Base-by-base conservation (phyloP, 371 early-diverging fungal genomes). In the Neoconidiobolus thromboides region DNA sequence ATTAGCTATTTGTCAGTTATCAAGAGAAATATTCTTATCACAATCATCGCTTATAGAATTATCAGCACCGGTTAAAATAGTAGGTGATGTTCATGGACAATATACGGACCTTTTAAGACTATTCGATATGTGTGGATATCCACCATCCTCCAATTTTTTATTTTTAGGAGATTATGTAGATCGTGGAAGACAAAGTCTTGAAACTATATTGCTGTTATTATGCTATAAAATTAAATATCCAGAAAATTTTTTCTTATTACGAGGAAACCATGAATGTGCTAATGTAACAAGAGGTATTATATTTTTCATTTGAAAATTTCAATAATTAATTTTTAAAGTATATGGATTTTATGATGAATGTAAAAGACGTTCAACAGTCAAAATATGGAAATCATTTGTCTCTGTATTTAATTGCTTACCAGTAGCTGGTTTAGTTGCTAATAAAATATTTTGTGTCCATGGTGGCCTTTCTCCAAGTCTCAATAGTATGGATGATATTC, bases 291-390 rank as follows among this genome's bases (percentile, higher is more conserved):
- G 88, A 66, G 58, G 58, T 58, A 58, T 2, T 2, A 48, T 2
- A 26, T 6, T 10, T 10, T 58, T 48, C 4, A 38, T 49, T 48
- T 26, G 26, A 26, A 26, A 26, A 26, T 26, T 7, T 7, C 2
- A 26, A n/a, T 48, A 15, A 9, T 9, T 58, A 10, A 58, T 7
- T 12, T 58, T 48, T 37, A 10, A 36, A 58, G 92, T 96, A 62
- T 98, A 98, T 68, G 99, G 99, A 3, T 98, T 98, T 71, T 98
- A 93, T 67, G 99, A 97, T 67, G 99, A 98, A 79, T 97, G 97
- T 81, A 81, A 72, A 76, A 14, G 92, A 60, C 76, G 93, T 60
- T 91, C 92, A 72, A 88, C 84, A 71, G 85, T 88, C 69, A 90
- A 91, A 69, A 73, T 91, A 64, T 98, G 89, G 93, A 89, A 90